phyloP scores from a whole-genome alignment of 768 basidiomycete genomes.

The Lactarius trivialis region DNA sequence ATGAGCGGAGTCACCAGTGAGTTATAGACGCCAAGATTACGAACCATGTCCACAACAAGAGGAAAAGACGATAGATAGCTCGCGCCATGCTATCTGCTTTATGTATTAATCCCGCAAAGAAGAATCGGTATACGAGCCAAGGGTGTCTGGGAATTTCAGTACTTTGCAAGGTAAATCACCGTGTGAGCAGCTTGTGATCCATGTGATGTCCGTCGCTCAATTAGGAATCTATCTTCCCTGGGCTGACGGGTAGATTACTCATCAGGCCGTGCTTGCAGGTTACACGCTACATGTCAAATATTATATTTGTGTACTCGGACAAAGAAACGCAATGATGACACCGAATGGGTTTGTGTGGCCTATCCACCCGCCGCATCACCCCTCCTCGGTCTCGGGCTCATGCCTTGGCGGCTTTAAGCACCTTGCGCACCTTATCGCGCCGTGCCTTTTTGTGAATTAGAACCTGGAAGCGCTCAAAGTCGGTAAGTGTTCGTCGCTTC shows the following conservation, averaged over 20 bases:
- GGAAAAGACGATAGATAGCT: not conserved
- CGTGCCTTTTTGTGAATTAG: constrained; percentile 86
- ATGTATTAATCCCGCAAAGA: not conserved
- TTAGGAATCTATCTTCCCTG: not conserved
- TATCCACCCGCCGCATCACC: not conserved
- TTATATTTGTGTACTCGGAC: constrained; percentile 6
- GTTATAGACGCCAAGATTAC: not conserved
- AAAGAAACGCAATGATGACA: not conserved
- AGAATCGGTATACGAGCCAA: not conserved
- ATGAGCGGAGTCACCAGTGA: not conserved
- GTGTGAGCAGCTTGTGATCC: not conserved
- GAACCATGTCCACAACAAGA: not conserved
- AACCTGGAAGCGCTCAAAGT: constrained; percentile 88
- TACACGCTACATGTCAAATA: constrained; percentile 1
- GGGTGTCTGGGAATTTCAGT: not conserved
- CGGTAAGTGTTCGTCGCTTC: constrained; percentile 69
- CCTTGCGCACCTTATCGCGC: constrained; percentile 71
- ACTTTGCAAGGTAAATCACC: not conserved
- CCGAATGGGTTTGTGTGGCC: not conserved
- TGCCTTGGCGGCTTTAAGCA: constrained; percentile 53
- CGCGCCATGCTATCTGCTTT: not conserved
- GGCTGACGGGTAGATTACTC: too few species aligned
- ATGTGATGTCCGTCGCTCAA: not conserved
- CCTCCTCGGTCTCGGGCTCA: constrained; percentile 21
- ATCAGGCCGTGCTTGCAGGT: not conserved